Evolutionary conservation across 192 early-diverging fungal species (phyloP), one percentile per base, ranked within the genome.

Genomic region (Podila verticillata): DNA sequence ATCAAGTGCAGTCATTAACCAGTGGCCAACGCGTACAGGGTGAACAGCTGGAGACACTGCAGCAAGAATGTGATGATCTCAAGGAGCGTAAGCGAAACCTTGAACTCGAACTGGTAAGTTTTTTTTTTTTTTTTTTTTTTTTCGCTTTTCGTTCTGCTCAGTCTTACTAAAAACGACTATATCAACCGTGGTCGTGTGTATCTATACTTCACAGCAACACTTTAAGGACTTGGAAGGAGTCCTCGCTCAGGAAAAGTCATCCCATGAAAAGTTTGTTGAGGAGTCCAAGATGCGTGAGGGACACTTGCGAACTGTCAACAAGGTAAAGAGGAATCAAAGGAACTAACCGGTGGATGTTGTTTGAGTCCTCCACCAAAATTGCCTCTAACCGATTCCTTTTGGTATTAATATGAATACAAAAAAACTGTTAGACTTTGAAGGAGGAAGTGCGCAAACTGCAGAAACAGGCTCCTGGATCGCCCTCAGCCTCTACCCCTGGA

Each of bases 381-480:
- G 10, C 10, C 9, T 39, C 36, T 39, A 39, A 39, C 7, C 36
- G 0, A 8, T 39, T 5, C 1, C 0, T 39, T n/a, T 39, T 39
- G 36, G 36, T 39, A 39, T 39, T 39, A 12, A 0, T 12, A 39
- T 39, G 36, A 39, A 8, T 7, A 39, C 0, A 35, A 5, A 35
- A 39, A 39, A 12, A 39, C 13, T 7, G 10, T 12, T 73, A 93
- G 94, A 89, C 93, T 4, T 80, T 95, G 9, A 92, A 93, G 61
- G 94, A 95, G 22, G 94, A 95, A 77, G 87, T 95, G 10, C 84
- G 92, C 29, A 94, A 93, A 68, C 68, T 88, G 81, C 57, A 84
- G 89, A 74, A 68, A 67, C 49, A 65, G 36, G 29, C 47, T 22
- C 54, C 60, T 61, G 62, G 74, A 54, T 56, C 72, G 29, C 22